Conservation (phyloP, 1,284 basidiomycete species). For the Mrakiaceae sp. region DNA sequence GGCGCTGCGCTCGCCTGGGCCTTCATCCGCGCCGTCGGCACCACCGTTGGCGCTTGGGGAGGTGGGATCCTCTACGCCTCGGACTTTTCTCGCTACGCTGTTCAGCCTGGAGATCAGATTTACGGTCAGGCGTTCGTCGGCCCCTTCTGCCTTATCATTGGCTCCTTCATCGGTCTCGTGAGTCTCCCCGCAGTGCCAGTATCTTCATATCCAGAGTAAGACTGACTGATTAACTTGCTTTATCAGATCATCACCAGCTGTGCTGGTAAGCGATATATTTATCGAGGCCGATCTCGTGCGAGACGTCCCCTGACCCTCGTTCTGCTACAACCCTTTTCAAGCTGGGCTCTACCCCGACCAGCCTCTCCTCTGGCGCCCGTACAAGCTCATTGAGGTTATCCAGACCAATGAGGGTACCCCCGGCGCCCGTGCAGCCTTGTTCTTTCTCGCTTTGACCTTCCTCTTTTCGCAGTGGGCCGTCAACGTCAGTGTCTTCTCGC, state of each 20-base stretch:
- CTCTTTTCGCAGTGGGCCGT: conserved; percentile 33
- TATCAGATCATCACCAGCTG: conserved; percentile 28
- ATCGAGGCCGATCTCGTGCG: neutral
- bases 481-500: conserved; percentile 28
- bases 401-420: conserved; percentile 25
- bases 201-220: too few species aligned
- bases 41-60: conserved; percentile 25
- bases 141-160: conserved; percentile 30
- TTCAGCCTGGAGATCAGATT: conserved; percentile 13
- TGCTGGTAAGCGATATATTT: conserved; percentile 19
- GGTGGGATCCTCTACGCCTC: neutral
- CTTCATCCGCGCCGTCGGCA: conserved; percentile 28
- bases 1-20: conserved; percentile 32
- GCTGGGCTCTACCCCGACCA: conserved; percentile 30
- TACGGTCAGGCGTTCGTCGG: conserved; percentile 25
- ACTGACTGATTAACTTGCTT: too few species aligned
- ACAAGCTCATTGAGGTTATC: conserved; percentile 30
- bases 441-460: conserved; percentile 34
- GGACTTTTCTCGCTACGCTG: conserved; percentile 15
- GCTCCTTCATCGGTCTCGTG: conserved; percentile 24
- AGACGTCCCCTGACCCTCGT: neutral
- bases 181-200: too few species aligned
- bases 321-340: neutral
- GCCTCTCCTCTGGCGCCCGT: conserved; percentile 29
- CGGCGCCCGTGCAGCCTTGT: conserved; percentile 33